Percentiles rank a stretch among this genome's conserved stretches.
Evolutionary conservation across 352 stramenopile genomes (phyloP).

Genomic region (Blastocystis sp.): DNA sequence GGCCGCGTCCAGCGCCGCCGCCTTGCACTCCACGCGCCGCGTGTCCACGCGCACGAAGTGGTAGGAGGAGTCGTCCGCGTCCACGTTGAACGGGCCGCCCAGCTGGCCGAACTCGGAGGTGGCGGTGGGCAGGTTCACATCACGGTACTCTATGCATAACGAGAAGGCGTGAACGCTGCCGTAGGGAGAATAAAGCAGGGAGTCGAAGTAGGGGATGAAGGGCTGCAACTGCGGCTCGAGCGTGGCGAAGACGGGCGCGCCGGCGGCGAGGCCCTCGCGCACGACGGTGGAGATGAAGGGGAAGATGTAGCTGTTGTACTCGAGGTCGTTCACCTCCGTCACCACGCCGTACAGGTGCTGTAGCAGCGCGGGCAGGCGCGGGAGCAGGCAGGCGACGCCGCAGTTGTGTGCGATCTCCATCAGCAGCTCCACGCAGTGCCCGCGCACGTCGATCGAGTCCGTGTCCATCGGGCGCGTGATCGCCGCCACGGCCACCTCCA

Average conservation of each 20-base stretch:
- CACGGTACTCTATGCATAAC: slow-evolving; percentile 10
- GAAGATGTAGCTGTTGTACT: slow-evolving; percentile 25
- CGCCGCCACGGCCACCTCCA: background rate
- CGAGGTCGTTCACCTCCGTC: background rate
- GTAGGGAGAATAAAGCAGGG: background rate
- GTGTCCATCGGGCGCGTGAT: slow-evolving; percentile 5
- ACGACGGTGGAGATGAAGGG: slow-evolving; percentile 22
- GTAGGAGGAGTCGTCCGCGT: background rate
- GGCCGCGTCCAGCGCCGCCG: slow-evolving; percentile 12
- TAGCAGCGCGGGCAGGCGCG: background rate
- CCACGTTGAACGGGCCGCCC: background rate
- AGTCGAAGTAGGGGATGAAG: slow-evolving; percentile 40
- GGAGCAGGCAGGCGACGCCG: background rate
- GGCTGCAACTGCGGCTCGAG: background rate
- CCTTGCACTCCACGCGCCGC: slow-evolving; percentile 25
- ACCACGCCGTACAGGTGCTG: background rate
- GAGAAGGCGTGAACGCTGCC: no score
- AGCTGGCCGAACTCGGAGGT: slow-evolving; percentile 36
- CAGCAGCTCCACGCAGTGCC: slow-evolving; percentile 1
- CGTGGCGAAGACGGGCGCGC: background rate
- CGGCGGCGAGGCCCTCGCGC: background rate
- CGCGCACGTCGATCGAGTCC: slow-evolving; percentile 16
- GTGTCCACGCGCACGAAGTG: slow-evolving; percentile 19
- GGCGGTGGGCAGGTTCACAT: slow-evolving; percentile 29
- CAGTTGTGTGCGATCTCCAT: slow-evolving; percentile 1